A percentile compares a stretch with the other conserved stretches of the same genome.
Evolutionary conservation across 2,329 filamentous ascomycete genomes (phyloP).

Genomic region (Ascochyta pisi): DNA sequence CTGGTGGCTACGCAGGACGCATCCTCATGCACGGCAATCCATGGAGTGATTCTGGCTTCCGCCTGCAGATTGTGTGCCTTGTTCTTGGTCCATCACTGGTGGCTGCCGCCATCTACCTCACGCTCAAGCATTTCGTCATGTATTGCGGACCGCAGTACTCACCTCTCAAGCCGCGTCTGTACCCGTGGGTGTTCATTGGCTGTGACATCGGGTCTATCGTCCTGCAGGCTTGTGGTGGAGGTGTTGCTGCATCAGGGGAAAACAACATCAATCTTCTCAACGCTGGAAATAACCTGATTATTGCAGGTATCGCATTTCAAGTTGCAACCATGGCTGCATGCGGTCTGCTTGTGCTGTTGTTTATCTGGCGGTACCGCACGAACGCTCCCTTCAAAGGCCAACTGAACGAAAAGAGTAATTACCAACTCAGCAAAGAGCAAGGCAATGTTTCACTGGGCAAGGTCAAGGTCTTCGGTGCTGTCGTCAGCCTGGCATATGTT

Average conservation of each 20-base stretch:
- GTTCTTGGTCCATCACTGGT: constrained; percentile 54
- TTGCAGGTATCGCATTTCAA: constrained; percentile 63
- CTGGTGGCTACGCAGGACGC: constrained; percentile 53
- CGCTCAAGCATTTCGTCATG: constrained; percentile 55
- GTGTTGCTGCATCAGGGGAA: constrained; percentile 56
- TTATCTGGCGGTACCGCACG: constrained; percentile 37
- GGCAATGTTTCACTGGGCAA: constrained; percentile 24
- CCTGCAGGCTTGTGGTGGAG: constrained; percentile 63
- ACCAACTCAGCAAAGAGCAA: constrained; percentile 32
- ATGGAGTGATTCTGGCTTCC: constrained; percentile 51
- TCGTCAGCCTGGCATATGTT: constrained; percentile 48
- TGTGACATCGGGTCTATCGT: constrained; percentile 63
- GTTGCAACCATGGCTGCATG: constrained; percentile 60
- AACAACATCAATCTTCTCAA: constrained; percentile 45
- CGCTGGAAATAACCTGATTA: constrained; percentile 60
- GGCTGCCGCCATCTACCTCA: constrained; percentile 57
- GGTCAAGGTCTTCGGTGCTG: constrained; percentile 30
- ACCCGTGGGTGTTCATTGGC: constrained; percentile 64
- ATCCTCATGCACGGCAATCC: constrained; percentile 53
- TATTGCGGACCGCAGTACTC: constrained; percentile 53
- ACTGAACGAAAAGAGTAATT: constrained; percentile 32
- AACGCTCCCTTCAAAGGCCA: constrained; percentile 13
- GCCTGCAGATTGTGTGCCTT: constrained; percentile 54
- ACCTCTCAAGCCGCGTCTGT: constrained; percentile 49
- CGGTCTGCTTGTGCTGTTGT: constrained; percentile 47